Evolutionary conservation across 768 basidiomycete genomes (phyloP).

Genomic region (Leccinellum luteum): DNA sequence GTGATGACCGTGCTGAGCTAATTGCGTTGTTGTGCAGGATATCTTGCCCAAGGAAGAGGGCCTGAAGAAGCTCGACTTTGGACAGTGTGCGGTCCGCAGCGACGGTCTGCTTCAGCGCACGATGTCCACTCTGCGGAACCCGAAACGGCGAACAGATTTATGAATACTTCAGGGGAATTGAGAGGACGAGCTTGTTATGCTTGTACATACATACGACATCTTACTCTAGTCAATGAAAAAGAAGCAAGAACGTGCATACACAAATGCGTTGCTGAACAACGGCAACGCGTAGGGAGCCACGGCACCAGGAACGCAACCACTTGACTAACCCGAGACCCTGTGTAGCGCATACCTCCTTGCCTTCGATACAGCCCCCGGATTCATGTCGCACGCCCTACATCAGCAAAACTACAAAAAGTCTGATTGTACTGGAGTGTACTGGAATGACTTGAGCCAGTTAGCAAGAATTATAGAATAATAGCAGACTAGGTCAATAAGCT

Average conservation of each 20-base stretch:
- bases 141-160: not conserved
- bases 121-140: not conserved
- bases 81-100: conserved; percentile 64
- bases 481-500: too few species aligned
- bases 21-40: conserved; percentile 40
- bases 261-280: not conserved
- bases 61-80: conserved; percentile 54
- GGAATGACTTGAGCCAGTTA: too few species aligned
- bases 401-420: too few species aligned
- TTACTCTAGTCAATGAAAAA: not conserved
- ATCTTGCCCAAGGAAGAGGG: conserved; percentile 66
- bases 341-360: too few species aligned
- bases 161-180: not conserved
- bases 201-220: not conserved
- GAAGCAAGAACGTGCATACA: not conserved
- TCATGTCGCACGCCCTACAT: conserved; percentile 28
- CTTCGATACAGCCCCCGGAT: too few species aligned
- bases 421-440: too few species aligned
- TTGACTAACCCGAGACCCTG: too few species aligned
- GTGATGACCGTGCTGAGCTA: not conserved
- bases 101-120: conserved; percentile 50
- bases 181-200: not conserved
- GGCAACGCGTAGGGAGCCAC: too few species aligned
- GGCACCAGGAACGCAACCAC: too few species aligned
- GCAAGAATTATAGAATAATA: too few species aligned